Conservation (phyloP, 306 rosid species). For the Corylus avellana region DNA sequence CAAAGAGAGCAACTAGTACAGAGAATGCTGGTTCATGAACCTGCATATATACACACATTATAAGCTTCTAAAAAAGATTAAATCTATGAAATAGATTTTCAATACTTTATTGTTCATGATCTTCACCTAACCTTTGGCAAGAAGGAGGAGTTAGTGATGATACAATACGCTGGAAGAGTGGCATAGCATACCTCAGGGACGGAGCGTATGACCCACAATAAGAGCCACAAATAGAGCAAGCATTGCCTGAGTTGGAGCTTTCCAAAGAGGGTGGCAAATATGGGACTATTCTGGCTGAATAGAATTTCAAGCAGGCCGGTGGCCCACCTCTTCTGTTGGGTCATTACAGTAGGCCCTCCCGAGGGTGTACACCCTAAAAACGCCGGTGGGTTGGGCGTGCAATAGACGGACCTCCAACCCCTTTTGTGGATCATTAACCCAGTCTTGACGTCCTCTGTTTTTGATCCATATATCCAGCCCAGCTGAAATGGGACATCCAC, state of each 20-base stretch:
- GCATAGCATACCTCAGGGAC: slow-evolving; percentile 50
- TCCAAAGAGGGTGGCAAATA: slow-evolving; percentile 34
- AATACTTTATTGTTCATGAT: not conserved
- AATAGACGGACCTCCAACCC: slow-evolving; percentile 63
- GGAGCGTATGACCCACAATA: slow-evolving; percentile 32
- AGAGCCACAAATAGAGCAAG: slow-evolving; percentile 46
- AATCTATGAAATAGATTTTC: not conserved
- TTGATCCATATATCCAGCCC: slow-evolving; percentile 54
- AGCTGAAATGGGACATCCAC: slow-evolving; percentile 7
- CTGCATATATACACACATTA: slow-evolving; percentile 13
- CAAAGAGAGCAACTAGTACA: slow-evolving; percentile 32
- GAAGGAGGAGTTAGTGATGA: slow-evolving; percentile 56
- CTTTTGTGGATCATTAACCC: slow-evolving; percentile 54
- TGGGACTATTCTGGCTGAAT: slow-evolving; percentile 43
- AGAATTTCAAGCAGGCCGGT: slow-evolving; percentile 58
- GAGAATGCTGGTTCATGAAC: slow-evolving; percentile 39
- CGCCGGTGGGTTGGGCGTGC: slow-evolving; percentile 41
- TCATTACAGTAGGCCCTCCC: slow-evolving; percentile 43
- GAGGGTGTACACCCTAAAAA: slow-evolving; percentile 63
- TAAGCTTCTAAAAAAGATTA: not conserved
- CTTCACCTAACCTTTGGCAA: slow-evolving; percentile 57
- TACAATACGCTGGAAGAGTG: slow-evolving; percentile 45
- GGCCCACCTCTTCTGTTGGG: slow-evolving; percentile 71
- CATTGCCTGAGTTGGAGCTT: slow-evolving; percentile 51
- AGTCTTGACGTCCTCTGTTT: slow-evolving; percentile 47